Evolutionary conservation across 164 flowering plant species (phyloP).

Genomic region (Annona squamosa): DNA sequence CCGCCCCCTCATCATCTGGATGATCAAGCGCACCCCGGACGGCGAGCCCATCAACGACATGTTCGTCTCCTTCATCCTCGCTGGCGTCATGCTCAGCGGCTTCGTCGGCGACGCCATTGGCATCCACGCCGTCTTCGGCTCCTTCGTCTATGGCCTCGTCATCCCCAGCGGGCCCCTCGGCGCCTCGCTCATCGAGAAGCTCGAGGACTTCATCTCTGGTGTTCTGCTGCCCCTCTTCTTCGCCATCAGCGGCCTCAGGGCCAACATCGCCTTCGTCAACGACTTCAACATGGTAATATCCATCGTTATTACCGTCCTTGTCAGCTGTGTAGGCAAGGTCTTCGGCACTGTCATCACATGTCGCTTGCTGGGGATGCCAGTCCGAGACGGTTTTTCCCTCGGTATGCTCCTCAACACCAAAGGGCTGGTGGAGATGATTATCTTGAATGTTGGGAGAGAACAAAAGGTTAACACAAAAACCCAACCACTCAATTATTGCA

Average conservation of each 20-base stretch:
- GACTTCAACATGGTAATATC: not conserved
- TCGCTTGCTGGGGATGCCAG: slow-evolving; percentile 16
- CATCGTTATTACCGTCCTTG: slow-evolving; percentile 1
- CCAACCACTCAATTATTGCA: no score
- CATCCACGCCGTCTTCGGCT: slow-evolving; percentile 37
- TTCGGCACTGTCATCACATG: slow-evolving; percentile 23
- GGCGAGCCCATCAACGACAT: slow-evolving; percentile 26
- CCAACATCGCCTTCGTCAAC: not conserved
- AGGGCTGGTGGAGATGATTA: slow-evolving; percentile 41
- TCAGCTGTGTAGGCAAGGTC: slow-evolving; percentile 24
- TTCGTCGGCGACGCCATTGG: slow-evolving; percentile 42
- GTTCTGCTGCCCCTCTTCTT: slow-evolving; percentile 38
- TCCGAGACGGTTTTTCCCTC: slow-evolving; percentile 31
- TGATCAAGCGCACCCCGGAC: slow-evolving; percentile 21
- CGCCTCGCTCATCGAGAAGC: slow-evolving; percentile 28
- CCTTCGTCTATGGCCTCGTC: slow-evolving; percentile 42
- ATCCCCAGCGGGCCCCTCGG: slow-evolving; percentile 43
- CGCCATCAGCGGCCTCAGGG: slow-evolving; percentile 26
- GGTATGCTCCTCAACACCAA: slow-evolving; percentile 55
- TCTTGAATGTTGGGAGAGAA: slow-evolving; percentile 35
- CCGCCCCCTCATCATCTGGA: slow-evolving; percentile 31
- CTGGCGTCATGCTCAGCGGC: slow-evolving; percentile 32
- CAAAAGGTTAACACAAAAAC: slow-evolving; percentile 9
- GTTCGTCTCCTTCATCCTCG: slow-evolving; percentile 24
- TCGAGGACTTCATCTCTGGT: slow-evolving; percentile 42